Percentiles rank a stretch among this genome's conserved stretches.
Evolutionary conservation across 352 stramenopile genomes (phyloP).

Genomic region (Hyaloperonospora brassicae): DNA sequence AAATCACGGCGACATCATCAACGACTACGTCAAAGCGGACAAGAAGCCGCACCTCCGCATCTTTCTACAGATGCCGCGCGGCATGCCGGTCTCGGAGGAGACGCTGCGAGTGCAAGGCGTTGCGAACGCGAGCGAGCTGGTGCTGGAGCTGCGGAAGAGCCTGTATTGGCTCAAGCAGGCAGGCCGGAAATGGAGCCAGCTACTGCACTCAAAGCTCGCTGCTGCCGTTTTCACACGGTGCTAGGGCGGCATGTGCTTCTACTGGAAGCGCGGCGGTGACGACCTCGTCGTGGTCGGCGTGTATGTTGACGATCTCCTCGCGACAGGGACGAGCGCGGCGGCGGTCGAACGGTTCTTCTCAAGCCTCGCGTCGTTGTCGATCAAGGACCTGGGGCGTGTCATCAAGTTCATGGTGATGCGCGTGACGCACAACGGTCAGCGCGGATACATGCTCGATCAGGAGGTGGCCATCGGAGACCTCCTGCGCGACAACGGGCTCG

Average conservation of each 20-base stretch:
- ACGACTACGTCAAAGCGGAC: neutral
- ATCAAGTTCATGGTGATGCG: neutral
- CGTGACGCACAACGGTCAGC: neutral
- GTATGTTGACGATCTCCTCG: neutral
- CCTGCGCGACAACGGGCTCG: too few relatives aligned
- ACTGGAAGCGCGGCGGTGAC: neutral
- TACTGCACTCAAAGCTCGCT: slow-evolving; percentile 8
- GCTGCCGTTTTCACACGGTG: neutral
- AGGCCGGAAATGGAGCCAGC: slow-evolving; percentile 20
- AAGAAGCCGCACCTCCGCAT: neutral
- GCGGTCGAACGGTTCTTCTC: neutral
- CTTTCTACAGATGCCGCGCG: neutral
- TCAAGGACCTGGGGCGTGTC: neutral
- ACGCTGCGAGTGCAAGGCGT: neutral
- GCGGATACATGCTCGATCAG: neutral
- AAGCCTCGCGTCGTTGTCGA: neutral
- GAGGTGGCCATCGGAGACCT: too few relatives aligned
- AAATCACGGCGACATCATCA: too few relatives aligned
- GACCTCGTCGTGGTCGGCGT: neutral
- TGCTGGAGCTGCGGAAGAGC: slow-evolving; percentile 3
- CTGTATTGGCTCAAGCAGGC: slow-evolving; percentile 32
- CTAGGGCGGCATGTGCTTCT: neutral
- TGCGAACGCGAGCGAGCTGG: neutral
- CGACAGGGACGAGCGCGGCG: neutral
- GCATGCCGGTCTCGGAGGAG: neutral